Evolutionary conservation across 2,329 filamentous ascomycete species (phyloP), one percentile per base, ranked within the genome.

Genomic region (Apiospora marii): DNA sequence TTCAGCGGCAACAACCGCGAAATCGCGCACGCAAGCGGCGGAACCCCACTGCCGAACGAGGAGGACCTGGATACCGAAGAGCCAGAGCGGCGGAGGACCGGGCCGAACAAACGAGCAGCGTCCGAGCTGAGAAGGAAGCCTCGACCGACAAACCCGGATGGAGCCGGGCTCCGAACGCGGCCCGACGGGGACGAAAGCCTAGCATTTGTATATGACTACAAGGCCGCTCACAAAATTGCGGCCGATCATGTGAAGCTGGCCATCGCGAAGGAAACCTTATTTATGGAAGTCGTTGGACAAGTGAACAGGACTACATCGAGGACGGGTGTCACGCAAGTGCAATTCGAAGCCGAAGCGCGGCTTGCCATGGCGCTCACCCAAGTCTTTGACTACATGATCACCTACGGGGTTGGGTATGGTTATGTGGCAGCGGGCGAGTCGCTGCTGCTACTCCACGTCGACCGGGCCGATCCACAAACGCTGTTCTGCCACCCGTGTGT

Each of bases 401-500:
- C 24, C 43, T 71, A 70, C 51, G 74, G 71, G 49, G 67, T 79
- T 44, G 70, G 74, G 67, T 81, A 78, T 69, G 75, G 77, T 73
- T 76, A 78, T 71, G 43, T 81, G 12, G 70, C 75, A 72, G 76
- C 76, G 44, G 77, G 78, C 61, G 72, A 77, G 73, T 76, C 76
- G 14, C 73, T 76, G 34, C 44, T 80, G 41, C 76, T 80, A 51
- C 78, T 80, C 74, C 73, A 72, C 49, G 68, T 80, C 71, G 67
- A 75, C 46, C 70, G 46, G 72, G 71, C 44, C 72, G 72, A 73
- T 46, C 72, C 49, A n/a, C 34, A 68, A 34, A 77, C 73, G 51
- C 68, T 77, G 16, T 77, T 75, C 53, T 76, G 67, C 34, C 72
- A 78, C 73, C 68, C 69, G 44, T 74, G 69, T 69, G 58, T 72